Base-by-base conservation (phyloP, 2,329 filamentous ascomycete genomes). In the Phaeoacremonium minimum region DNA sequence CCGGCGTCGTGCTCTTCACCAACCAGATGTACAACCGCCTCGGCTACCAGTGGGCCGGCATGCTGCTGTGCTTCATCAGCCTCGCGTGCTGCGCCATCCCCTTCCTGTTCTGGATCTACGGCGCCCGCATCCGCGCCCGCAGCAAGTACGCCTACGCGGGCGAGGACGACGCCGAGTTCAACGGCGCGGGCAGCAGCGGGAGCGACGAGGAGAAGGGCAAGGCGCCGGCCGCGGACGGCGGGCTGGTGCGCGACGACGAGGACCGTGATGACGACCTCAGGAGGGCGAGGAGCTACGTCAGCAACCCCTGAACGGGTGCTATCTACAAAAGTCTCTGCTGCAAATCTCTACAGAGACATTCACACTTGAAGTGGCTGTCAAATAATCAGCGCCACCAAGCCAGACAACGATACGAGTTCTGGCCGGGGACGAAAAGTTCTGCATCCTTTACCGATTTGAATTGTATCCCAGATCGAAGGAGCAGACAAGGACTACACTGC, bases 51-150 rank as follows among this genome's bases (percentile, higher is more conserved):
- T 91, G 87, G 86, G 87, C 87, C 0, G 80, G 77, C 33, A 73
- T 74, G 0, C 68, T 93, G 8, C 63, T 93, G 7, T 86, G 75
- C 0, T 90, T 90, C 48, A 70, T 94, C 47, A 77, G 74, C 13
- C 64, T 94, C 6, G 83, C 77, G 0, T 94, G 87, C 64, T 94
- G 87, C 56, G 77, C 70, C 1, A 94, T 94, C 46, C 88, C 88
- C 0, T 95, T 83, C 56, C 58, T 87, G 17, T 95, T 95, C 63
- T 95, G 84, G 69, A 78, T 69, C 51, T 87, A 77, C 48, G 88
- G 88, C 4, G 85, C 80, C 13, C 57, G 58, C 5, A 94, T 95
- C 46, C 71, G 88, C 5, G 67, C 65, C 37, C 67, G 71, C 40
- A 86, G 80, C 51, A 83, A 77, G 58, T 94, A 79, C 53, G 88